phyloP scores from a whole-genome alignment of 2,329 filamentous ascomycete genomes.

The Aspergillus fructus region DNA sequence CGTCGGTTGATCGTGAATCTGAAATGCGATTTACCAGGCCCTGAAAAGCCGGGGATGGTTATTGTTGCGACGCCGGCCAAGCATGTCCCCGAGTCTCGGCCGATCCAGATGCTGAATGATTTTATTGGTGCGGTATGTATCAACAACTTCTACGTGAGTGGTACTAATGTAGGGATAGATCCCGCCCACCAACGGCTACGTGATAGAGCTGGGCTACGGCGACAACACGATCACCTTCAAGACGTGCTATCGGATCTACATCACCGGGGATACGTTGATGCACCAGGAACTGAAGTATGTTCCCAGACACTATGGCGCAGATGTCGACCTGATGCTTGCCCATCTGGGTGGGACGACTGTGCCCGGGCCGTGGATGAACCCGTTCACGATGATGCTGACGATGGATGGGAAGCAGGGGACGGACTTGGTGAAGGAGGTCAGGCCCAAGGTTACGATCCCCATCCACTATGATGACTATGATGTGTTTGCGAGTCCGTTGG shows the following conservation, averaged over 20 bases:
- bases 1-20: slow-evolving; percentile 52
- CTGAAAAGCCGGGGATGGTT: slow-evolving; percentile 48
- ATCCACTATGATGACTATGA: slow-evolving; percentile 67
- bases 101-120: slow-evolving; percentile 47
- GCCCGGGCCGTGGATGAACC: slow-evolving; percentile 56
- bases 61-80: slow-evolving; percentile 66
- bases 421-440: slow-evolving; percentile 58
- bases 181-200: slow-evolving; percentile 67
- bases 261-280: slow-evolving; percentile 65
- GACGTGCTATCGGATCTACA: slow-evolving; percentile 62
- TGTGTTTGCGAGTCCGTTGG: slow-evolving; percentile 59
- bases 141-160: too few species aligned
- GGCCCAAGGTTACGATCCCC: slow-evolving; percentile 62
- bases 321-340: slow-evolving; percentile 65
- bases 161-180: slow-evolving; percentile 36
- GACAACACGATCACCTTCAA: slow-evolving; percentile 33
- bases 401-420: slow-evolving; percentile 67
- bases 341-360: slow-evolving; percentile 68
- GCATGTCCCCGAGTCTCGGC: slow-evolving; percentile 52
- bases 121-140: slow-evolving; percentile 43
- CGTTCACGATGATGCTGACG: slow-evolving; percentile 68
- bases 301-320: slow-evolving; percentile 40
- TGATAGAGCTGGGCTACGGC: slow-evolving; percentile 60
- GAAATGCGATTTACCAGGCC: slow-evolving; percentile 1
- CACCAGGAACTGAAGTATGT: slow-evolving; percentile 64